Percentiles rank a stretch among this genome's conserved stretches.
These are phyloP conservation scores for Hygrocybe coccinea DNA, from an alignment of 768 basidiomycete species.

Conservation along the genomic window DNA sequence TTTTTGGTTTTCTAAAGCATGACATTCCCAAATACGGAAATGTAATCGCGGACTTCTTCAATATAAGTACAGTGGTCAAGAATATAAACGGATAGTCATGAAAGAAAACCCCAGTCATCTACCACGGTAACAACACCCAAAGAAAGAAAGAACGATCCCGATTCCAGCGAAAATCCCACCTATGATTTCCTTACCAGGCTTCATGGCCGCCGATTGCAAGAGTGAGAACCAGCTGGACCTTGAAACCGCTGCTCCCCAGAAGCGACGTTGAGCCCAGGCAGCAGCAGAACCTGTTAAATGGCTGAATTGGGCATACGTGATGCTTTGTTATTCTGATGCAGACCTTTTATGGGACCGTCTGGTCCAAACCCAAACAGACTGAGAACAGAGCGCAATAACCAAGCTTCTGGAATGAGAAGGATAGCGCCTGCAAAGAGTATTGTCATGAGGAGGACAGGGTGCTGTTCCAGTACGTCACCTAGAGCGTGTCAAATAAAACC, in stretches of 20 bases:
- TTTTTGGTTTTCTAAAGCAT: too few species aligned
- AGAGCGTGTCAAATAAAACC: neutral
- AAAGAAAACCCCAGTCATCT: too few species aligned
- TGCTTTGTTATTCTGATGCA: neutral
- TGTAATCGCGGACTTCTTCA: too few species aligned
- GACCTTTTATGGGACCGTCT: conserved; percentile 32
- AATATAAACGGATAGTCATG: too few species aligned
- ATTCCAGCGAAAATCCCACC: neutral
- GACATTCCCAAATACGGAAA: too few species aligned
- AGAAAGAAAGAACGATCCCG: too few species aligned
- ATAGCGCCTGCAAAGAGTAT: conserved; percentile 22
- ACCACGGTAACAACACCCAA: too few species aligned
- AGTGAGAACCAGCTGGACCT: conserved; percentile 33
- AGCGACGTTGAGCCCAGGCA: conserved; percentile 32
- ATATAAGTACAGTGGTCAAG: too few species aligned
- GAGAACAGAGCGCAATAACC: conserved; percentile 29
- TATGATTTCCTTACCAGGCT: conserved; percentile 1
- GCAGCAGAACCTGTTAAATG: conserved; percentile 29
- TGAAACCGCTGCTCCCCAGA: conserved; percentile 30
- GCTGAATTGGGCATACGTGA: neutral
- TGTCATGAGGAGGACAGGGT: conserved; percentile 25
- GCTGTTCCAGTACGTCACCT: conserved; percentile 37
- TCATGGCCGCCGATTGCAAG: conserved; percentile 30
- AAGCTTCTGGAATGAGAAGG: conserved; percentile 28
- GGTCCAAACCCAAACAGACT: conserved; percentile 35